Percentiles rank a stretch among this genome's conserved stretches.
Conservation (phyloP, 2,329 filamentous ascomycete genomes). For the Fragosphaeria purpurea region DNA sequence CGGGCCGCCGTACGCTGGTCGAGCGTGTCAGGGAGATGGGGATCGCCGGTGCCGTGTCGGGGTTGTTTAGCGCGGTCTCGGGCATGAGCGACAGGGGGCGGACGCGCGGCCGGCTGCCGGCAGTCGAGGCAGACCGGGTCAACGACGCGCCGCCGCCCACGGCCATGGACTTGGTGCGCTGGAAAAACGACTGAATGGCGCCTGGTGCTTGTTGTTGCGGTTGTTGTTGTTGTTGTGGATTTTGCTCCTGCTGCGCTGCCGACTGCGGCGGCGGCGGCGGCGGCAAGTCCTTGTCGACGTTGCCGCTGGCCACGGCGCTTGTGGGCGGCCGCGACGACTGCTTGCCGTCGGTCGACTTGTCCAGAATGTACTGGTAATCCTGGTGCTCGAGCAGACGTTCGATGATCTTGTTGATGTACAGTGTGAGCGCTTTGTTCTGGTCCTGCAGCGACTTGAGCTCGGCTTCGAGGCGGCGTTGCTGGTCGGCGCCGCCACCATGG, state of each 20-base stretch:
- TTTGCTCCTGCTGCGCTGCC: slow-evolving; percentile 37
- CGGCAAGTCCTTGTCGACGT: slow-evolving; percentile 77
- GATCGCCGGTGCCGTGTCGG: slow-evolving; percentile 65
- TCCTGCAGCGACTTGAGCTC: slow-evolving; percentile 77
- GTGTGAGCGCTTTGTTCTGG: slow-evolving; percentile 90
- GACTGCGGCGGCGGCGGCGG: slow-evolving; percentile 51
- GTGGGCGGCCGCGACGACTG: slow-evolving; percentile 28
- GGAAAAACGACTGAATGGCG: slow-evolving; percentile 41
- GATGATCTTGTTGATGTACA: slow-evolving; percentile 99
- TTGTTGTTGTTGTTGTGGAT: slow-evolving; percentile 40
- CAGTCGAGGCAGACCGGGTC: background rate
- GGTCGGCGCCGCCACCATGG: slow-evolving; percentile 24
- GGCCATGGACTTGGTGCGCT: slow-evolving; percentile 53
- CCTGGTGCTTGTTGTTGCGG: slow-evolving; percentile 55
- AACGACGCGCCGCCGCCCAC: slow-evolving; percentile 24
- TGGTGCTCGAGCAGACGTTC: slow-evolving; percentile 88
- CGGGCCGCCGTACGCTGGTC: slow-evolving; percentile 40
- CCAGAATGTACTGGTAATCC: slow-evolving; percentile 87
- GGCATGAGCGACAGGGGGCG: slow-evolving; percentile 51
- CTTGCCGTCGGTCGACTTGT: slow-evolving; percentile 61
- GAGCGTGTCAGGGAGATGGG: slow-evolving; percentile 52
- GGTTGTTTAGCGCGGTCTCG: slow-evolving; percentile 42
- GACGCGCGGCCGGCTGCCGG: slow-evolving; percentile 30
- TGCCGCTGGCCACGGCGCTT: slow-evolving; percentile 29
- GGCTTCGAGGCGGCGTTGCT: slow-evolving; percentile 59